phyloP scores from a whole-genome alignment of 2,329 filamentous ascomycete species.

The Aspergillus calidoustus region DNA sequence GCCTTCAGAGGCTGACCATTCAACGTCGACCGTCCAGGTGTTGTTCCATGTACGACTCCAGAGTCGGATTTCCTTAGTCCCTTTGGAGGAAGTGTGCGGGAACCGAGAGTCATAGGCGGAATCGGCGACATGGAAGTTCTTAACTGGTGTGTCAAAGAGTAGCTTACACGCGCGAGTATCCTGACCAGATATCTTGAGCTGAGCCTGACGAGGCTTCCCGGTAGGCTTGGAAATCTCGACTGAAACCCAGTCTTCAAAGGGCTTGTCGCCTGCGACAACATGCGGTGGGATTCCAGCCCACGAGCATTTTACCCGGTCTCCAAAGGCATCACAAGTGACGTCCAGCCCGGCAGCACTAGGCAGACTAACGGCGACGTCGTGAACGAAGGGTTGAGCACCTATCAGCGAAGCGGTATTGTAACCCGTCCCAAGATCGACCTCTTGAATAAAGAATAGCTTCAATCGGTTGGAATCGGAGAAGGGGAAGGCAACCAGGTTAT shows the following conservation, averaged over 20 bases:
- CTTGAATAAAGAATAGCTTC: slow-evolving; percentile 87
- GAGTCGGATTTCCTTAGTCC: slow-evolving; percentile 71
- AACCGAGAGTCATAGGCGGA: slow-evolving; percentile 68
- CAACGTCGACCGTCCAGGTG: slow-evolving; percentile 75
- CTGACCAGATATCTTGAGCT: slow-evolving; percentile 68
- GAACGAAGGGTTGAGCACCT: slow-evolving; percentile 70
- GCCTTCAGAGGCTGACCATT: slow-evolving; percentile 55
- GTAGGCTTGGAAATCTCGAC: slow-evolving; percentile 61
- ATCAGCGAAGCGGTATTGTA: slow-evolving; percentile 70
- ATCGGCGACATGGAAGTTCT: slow-evolving; percentile 66
- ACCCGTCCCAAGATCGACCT: slow-evolving; percentile 75
- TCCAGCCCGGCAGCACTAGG: slow-evolving; percentile 71
- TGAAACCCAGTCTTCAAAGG: slow-evolving; percentile 65
- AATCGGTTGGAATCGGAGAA: slow-evolving; percentile 79
- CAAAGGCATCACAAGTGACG: slow-evolving; percentile 56
- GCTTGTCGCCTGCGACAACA: slow-evolving; percentile 56
- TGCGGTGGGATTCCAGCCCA: slow-evolving; percentile 73
- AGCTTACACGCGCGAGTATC: slow-evolving; percentile 82
- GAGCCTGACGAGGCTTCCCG: slow-evolving; percentile 53
- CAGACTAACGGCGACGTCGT: slow-evolving; percentile 68
- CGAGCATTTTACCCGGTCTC: slow-evolving; percentile 62
- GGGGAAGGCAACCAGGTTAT: slow-evolving; percentile 85
- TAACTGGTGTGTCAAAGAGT: slow-evolving; percentile 70
- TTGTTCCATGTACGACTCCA: slow-evolving; percentile 83
- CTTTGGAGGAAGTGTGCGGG: slow-evolving; percentile 64